A percentile compares a stretch with the other conserved stretches of the same genome.
These are phyloP conservation scores for Diaporthe sp. DNA, from an alignment of 2,329 filamentous ascomycete species.

Conservation along the genomic window DNA sequence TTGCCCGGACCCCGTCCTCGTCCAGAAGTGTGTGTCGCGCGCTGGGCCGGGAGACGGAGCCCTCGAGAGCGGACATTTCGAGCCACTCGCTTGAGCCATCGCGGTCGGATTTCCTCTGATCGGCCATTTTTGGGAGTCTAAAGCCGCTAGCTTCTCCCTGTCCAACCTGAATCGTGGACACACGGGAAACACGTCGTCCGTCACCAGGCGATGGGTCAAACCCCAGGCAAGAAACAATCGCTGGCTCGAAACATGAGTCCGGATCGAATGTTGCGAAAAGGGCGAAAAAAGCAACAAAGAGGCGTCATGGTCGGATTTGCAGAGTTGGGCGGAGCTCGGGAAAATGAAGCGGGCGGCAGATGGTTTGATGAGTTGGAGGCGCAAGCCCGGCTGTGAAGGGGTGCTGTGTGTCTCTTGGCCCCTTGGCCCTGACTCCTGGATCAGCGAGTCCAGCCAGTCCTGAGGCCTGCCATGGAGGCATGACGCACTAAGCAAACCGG, in stretches of 20 bases:
- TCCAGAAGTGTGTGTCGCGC: constrained; percentile 7
- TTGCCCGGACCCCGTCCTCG: neutral
- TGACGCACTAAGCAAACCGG: constrained; percentile 21
- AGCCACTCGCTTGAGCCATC: constrained; percentile 28
- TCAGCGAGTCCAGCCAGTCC: constrained; percentile 21
- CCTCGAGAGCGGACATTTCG: constrained; percentile 24
- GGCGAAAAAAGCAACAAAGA: neutral
- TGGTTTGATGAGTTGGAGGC: constrained; percentile 26
- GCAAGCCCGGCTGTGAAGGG: constrained; percentile 31
- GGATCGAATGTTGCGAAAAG: neutral
- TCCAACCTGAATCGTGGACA: neutral
- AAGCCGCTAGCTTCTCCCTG: neutral
- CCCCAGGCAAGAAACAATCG: neutral
- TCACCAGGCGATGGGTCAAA: neutral
- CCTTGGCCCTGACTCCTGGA: constrained; percentile 31
- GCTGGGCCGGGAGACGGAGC: neutral
- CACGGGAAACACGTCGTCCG: neutral
- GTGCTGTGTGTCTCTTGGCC: constrained; percentile 3
- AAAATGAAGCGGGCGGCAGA: constrained; percentile 10
- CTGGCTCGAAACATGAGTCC: neutral
- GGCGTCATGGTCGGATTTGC: neutral
- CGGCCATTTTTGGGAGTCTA: neutral
- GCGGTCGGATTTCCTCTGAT: neutral
- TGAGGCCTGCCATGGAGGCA: constrained; percentile 17
- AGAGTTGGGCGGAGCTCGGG: neutral